phyloP scores from a whole-genome alignment of 306 rosid species.

The Vachellia collinsii region DNA sequence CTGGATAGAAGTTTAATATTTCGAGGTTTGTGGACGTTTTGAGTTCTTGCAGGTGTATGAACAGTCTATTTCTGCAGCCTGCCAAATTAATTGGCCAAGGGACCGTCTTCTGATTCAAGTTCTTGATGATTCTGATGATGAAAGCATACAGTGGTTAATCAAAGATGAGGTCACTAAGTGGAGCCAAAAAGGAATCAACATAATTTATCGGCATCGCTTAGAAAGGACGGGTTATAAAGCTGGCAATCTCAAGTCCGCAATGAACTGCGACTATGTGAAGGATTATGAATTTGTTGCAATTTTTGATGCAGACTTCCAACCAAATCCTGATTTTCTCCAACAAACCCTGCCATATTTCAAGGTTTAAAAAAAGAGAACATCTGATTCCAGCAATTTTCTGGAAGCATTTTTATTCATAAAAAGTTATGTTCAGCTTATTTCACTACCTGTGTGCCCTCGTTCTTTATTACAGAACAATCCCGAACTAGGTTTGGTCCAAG shows the following conservation, averaged over 20 bases:
- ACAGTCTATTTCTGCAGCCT: constrained; percentile 92
- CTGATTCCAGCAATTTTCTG: neutral
- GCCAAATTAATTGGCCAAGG: constrained; percentile 92
- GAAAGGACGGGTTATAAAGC: constrained; percentile 95
- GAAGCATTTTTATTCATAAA: constrained; percentile 13
- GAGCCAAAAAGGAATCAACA: constrained; percentile 82
- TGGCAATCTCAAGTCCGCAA: constrained; percentile 96
- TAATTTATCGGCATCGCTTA: constrained; percentile 82
- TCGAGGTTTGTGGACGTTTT: constrained; percentile 18
- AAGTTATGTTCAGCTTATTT: constrained; percentile 31
- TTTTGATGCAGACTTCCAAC: constrained; percentile 96
- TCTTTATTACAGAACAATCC: constrained; percentile 74
- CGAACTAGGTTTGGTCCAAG: constrained; percentile 82
- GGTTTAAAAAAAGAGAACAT: constrained; percentile 49
- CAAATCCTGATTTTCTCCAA: constrained; percentile 92
- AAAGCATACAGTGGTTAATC: constrained; percentile 78
- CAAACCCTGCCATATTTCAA: constrained; percentile 86
- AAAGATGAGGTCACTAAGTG: constrained; percentile 78
- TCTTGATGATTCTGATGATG: constrained; percentile 90
- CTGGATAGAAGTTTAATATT: constrained; percentile 4
- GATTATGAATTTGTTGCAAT: constrained; percentile 92
- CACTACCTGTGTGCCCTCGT: neutral
- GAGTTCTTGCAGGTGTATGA: constrained; percentile 78
- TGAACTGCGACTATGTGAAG: constrained; percentile 87
- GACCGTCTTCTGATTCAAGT: constrained; percentile 86